Evolutionary conservation across 2,329 filamentous ascomycete species (phyloP), one percentile per base, ranked within the genome.

Genomic region (Curvularia sp.): DNA sequence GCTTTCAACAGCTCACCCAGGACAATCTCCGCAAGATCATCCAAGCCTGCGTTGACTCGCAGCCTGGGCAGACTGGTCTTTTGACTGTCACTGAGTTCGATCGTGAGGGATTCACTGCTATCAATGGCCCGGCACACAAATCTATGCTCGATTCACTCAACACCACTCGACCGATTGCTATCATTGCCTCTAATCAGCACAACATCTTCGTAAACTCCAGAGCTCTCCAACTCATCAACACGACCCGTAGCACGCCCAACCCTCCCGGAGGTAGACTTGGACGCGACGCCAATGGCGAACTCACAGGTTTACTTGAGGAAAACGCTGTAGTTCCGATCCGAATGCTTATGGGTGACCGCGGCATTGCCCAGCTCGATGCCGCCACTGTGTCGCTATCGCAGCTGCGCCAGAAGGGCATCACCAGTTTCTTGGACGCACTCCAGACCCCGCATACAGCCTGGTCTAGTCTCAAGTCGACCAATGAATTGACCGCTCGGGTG

Each of bases 61-160:
- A 54, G 34, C 42, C 42, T 27, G 42, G 42, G n/a, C 18, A 54
- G 30, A 48, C 32, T 47, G 51, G 32, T 18, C n/a, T 39, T 42
- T 48, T 54, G 51, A 39, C 42, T 1, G 51, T 54, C 21, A 48
- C 30, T 15, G 42, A 54, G 21, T 54, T 47, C n/a, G 51, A 54
- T 30, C 42, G 42, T 10, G 42, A 47, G 30, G 42, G 42, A 18
- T 48, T 54, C 42, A 54, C 42, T 19, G 6, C 21, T 12, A 47
- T 48, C 21, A 54, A 48, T n/a, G 51, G 51, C 8, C 32, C 42
- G 3, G 51, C 18, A n/a, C 25, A 54, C n/a, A 54, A 39, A 23
- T 10, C 41, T 32, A 47, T 48, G 30, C 42, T 54, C 32, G 51
- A 54, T 30, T 19, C 42, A 23, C 42, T 54, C 15, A 47, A 38